Evolutionary conservation across 345 rosid genomes (phyloP).

Genomic region (Physaria fendleri): DNA sequence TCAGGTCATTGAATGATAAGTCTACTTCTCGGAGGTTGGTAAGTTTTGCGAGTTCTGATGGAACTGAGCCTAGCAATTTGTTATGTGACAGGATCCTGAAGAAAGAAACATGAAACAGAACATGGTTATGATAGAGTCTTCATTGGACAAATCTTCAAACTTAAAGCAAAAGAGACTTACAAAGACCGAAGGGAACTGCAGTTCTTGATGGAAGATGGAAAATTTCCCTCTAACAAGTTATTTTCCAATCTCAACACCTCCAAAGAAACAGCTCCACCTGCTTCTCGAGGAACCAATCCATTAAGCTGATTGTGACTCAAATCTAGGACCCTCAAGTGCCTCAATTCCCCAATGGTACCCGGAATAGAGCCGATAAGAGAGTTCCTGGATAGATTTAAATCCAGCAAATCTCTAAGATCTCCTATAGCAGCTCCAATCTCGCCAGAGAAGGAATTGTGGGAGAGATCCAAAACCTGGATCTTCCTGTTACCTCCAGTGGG

Average conservation of each 20-base stretch:
- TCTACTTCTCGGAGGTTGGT: slow-evolving; percentile 56
- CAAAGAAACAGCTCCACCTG: slow-evolving; percentile 63
- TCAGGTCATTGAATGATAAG: slow-evolving; percentile 55
- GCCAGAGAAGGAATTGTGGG: slow-evolving; percentile 65
- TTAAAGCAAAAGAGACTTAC: slow-evolving; percentile 43
- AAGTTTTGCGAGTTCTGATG: too few relatives aligned
- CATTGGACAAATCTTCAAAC: slow-evolving; percentile 30
- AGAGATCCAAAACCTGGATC: slow-evolving; percentile 73
- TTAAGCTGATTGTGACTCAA: slow-evolving; percentile 61
- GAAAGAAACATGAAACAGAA: slow-evolving; percentile 11
- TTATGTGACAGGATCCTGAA: too few relatives aligned
- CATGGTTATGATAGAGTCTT: slow-evolving; percentile 9
- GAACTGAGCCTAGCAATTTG: too few relatives aligned
- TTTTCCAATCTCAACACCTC: slow-evolving; percentile 57
- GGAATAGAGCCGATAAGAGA: slow-evolving; percentile 57
- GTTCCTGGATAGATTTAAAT: slow-evolving; percentile 61
- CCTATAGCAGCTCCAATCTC: slow-evolving; percentile 42
- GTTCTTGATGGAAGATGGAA: slow-evolving; percentile 59
- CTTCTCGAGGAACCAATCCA: slow-evolving; percentile 63
- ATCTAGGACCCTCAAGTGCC: slow-evolving; percentile 57
- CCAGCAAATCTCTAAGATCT: slow-evolving; percentile 43
- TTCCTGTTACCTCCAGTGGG: slow-evolving; percentile 30
- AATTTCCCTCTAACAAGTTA: slow-evolving; percentile 50
- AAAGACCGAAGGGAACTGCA: slow-evolving; percentile 52
- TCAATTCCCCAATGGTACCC: slow-evolving; percentile 43